Conservation (phyloP, 2,329 filamentous ascomycete genomes). For the Juglanconis oblonga region DNA sequence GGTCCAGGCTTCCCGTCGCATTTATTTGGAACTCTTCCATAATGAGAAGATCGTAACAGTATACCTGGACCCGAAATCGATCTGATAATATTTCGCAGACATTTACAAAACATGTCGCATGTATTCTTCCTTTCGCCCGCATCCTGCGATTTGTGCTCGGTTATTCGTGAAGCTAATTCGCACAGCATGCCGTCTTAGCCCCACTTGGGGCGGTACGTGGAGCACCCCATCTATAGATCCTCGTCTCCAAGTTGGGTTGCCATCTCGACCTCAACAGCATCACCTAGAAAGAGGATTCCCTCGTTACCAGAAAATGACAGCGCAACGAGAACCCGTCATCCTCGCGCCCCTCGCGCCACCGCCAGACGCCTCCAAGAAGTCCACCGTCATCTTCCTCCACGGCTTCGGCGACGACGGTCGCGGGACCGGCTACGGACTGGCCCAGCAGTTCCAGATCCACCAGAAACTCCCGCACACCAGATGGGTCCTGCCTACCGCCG, state of each 20-base stretch:
- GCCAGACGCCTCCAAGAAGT: constrained; percentile 1
- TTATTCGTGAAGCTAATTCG: not conserved
- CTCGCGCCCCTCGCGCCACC: constrained; percentile 6
- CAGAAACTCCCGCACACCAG: constrained; percentile 8
- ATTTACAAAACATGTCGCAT: not conserved
- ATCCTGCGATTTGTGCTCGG: not conserved
- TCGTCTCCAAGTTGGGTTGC: not conserved
- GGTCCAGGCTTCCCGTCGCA: no score
- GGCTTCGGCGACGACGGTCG: constrained; percentile 14
- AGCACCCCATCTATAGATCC: not conserved
- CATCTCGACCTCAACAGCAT: not conserved
- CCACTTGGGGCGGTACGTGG: not conserved
- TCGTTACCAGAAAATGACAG: constrained; percentile 1
- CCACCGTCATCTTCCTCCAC: constrained; percentile 14
- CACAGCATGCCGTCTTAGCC: not conserved
- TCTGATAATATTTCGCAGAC: no score
- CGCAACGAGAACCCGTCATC: not conserved
- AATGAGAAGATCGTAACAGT: no score
- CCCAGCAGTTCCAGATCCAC: constrained; percentile 11
- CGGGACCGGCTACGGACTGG: constrained; percentile 13
- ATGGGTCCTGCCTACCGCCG: constrained; percentile 10
- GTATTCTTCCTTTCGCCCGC: not conserved
- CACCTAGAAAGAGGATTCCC: not conserved
- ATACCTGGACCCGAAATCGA: no score
- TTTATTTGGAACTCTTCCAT: no score